phyloP scores from a whole-genome alignment of 163 green algal species.

The Chlamydomonas reinhardtii region DNA sequence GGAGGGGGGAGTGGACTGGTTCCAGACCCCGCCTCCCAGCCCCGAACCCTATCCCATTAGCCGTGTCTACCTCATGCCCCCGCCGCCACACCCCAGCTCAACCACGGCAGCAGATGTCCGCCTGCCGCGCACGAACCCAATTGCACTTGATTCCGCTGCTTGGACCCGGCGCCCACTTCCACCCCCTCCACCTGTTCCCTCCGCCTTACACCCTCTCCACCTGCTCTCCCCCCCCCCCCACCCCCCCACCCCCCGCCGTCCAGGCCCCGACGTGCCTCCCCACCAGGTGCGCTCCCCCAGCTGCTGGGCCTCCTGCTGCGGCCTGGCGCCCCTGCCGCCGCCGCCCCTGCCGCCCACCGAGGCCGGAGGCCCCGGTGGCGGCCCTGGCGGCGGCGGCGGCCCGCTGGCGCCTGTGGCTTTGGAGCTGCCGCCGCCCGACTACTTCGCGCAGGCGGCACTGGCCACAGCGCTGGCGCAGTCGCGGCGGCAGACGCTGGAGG shows the following conservation, averaged over 20 bases:
- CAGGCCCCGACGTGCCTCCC: not conserved
- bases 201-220: not conserved
- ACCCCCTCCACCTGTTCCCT: no score
- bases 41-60: no score
- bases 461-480: not conserved
- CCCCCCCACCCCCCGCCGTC: not conserved
- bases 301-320: slow-evolving; percentile 46
- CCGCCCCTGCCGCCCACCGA: not conserved
- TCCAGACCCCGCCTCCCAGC: no score
- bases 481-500: not conserved
- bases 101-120: no score
- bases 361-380: not conserved
- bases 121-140: no score
- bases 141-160: no score
- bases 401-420: not conserved
- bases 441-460: not conserved
- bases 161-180: no score
- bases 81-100: no score
- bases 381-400: no score
- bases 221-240: not conserved
- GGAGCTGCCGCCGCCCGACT: not conserved
- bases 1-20: no score
- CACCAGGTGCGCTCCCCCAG: not conserved
- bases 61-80: no score
- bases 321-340: not conserved